phyloP scores from a whole-genome alignment of 768 basidiomycete genomes.

The Cystobasidium tubakii region DNA sequence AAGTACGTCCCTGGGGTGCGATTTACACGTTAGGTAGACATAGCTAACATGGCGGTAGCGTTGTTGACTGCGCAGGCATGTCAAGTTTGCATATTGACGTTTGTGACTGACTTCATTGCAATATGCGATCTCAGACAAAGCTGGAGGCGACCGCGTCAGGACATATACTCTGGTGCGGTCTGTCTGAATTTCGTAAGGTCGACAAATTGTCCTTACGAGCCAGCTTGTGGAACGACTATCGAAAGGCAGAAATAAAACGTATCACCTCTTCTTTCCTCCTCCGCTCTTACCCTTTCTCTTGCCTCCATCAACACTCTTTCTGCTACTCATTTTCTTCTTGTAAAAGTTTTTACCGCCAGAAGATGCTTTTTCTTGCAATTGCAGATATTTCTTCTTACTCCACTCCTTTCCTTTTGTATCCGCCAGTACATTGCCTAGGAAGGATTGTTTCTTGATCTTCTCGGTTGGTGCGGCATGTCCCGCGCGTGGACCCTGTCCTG shows the following conservation, averaged over 20 bases:
- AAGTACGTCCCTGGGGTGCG: too few relatives aligned
- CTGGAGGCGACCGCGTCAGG: too few relatives aligned
- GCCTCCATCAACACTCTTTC: constrained; percentile 3
- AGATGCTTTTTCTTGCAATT: constrained; percentile 28
- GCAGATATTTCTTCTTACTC: constrained; percentile 16
- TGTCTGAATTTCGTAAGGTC: too few relatives aligned
- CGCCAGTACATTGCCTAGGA: constrained; percentile 4
- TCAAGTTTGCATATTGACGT: too few relatives aligned
- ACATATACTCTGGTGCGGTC: too few relatives aligned
- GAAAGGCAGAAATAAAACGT: not conserved
- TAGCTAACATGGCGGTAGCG: too few relatives aligned
- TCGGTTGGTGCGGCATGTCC: constrained; percentile 10
- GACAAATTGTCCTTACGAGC: too few relatives aligned
- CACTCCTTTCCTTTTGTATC: constrained; percentile 26
- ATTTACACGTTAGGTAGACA: too few relatives aligned
- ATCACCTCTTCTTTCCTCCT: not conserved
- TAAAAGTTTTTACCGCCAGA: constrained; percentile 15
- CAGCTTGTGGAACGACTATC: too few relatives aligned
- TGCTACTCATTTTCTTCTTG: constrained; percentile 12
- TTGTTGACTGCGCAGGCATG: too few relatives aligned
- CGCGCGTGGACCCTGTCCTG: constrained; percentile 9
- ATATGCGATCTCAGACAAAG: too few relatives aligned
- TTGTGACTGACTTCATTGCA: too few relatives aligned
- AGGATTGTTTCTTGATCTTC: constrained; percentile 7
- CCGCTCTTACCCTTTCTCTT: constrained; percentile 8